These are phyloP conservation scores for Prinsepia uniflora DNA, from an alignment of 306 rosid species.

Conservation along the genomic window DNA sequence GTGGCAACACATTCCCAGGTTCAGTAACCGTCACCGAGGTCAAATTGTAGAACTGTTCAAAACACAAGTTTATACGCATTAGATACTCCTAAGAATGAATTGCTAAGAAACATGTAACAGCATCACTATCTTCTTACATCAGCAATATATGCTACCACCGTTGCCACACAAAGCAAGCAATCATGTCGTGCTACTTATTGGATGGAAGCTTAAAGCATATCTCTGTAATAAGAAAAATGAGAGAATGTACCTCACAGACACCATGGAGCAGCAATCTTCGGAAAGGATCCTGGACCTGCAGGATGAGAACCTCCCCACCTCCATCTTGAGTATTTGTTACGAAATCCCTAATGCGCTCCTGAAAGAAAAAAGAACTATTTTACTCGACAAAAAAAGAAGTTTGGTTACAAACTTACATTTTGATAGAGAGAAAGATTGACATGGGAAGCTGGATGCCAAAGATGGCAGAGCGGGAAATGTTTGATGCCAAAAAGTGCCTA, in stretches of 20 bases:
- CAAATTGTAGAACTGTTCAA: slow-evolving; percentile 74
- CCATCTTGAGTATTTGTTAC: slow-evolving; percentile 40
- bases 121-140: neutral
- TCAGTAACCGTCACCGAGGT: slow-evolving; percentile 52
- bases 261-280: slow-evolving; percentile 87
- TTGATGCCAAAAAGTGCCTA: neutral
- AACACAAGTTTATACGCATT: neutral
- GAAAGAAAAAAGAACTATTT: neutral
- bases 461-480: neutral
- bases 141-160: neutral
- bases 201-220: neutral
- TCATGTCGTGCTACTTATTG: neutral
- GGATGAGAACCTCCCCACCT: slow-evolving; percentile 49
- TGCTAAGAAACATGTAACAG: neutral
- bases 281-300: slow-evolving; percentile 72
- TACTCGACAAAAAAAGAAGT: neutral
- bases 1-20: slow-evolving; percentile 26
- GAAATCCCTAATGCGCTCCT: slow-evolving; percentile 65
- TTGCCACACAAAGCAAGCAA: neutral
- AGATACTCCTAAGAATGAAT: neutral
- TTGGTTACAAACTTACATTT: neutral
- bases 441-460: neutral
- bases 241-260: slow-evolving; percentile 75
- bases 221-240: neutral
- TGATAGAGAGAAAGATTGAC: neutral